phyloP scores from a whole-genome alignment of 2,329 filamentous ascomycete genomes.

The Cytospora mali region DNA sequence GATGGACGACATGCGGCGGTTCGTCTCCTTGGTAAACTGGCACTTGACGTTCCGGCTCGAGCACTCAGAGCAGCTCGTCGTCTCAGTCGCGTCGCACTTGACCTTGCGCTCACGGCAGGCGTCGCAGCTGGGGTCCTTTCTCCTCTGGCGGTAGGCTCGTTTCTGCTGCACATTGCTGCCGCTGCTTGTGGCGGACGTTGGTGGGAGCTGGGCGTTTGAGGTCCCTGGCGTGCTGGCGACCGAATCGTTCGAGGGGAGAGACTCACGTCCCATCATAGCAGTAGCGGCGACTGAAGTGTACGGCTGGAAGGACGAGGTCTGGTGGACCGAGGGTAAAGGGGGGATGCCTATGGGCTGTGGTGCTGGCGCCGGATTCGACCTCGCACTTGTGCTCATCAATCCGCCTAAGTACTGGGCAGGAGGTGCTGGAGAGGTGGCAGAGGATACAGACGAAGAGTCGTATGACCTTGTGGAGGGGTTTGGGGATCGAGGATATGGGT shows the following conservation, averaged over 20 bases:
- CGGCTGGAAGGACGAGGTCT: slow-evolving; percentile 50
- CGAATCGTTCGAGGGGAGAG: slow-evolving; percentile 61
- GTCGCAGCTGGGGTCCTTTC: slow-evolving; percentile 97
- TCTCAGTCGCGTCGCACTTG: slow-evolving; percentile 95
- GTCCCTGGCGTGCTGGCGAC: slow-evolving; percentile 57
- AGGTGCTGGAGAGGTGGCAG: slow-evolving; percentile 61
- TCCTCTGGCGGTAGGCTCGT: slow-evolving; percentile 87
- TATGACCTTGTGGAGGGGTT: slow-evolving; percentile 64
- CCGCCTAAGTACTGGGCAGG: slow-evolving; percentile 55
- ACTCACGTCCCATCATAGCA: slow-evolving; percentile 60
- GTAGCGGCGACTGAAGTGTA: slow-evolving; percentile 55
- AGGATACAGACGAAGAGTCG: slow-evolving; percentile 66
- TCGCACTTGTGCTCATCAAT: slow-evolving; percentile 55
- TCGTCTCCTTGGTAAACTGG: slow-evolving; percentile 99
- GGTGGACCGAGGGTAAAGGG: slow-evolving; percentile 49
- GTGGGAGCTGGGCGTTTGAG: slow-evolving; percentile 40
- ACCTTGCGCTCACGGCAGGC: slow-evolving; percentile 86
- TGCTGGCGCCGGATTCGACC: slow-evolving; percentile 51
- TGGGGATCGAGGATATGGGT: slow-evolving; percentile 62
- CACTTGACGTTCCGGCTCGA: slow-evolving; percentile 96
- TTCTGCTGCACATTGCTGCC: slow-evolving; percentile 66
- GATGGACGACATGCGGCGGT: slow-evolving; percentile 97
- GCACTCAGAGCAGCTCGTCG: slow-evolving; percentile 94
- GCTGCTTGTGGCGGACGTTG: slow-evolving; percentile 35
- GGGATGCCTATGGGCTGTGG: slow-evolving; percentile 58